Evolutionary conservation across 257 asterid species (phyloP).

Genomic region (Gynochthodes officinalis): DNA sequence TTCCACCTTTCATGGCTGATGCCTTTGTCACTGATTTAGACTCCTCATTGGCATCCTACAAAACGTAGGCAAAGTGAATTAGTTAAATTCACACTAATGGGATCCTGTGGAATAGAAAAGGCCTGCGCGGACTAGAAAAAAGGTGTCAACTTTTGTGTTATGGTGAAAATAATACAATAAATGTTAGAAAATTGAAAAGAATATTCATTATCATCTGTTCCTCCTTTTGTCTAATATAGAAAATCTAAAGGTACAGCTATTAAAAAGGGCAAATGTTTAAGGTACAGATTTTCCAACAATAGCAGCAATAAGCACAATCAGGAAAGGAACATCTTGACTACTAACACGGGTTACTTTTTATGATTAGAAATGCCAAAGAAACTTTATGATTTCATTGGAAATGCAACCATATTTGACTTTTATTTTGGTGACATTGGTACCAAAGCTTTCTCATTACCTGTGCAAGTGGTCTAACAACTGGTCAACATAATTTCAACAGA

Average conservation of each 20-base stretch:
- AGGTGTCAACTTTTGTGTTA: not conserved
- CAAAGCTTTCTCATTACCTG: not conserved
- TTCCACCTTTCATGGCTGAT: conserved; percentile 77
- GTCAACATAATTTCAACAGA: not conserved
- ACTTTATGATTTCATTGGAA: not conserved
- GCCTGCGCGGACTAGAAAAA: not conserved
- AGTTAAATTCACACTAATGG: not conserved
- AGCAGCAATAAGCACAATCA: not conserved
- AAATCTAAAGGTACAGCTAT: not conserved
- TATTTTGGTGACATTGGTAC: not conserved
- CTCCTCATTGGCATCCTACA: conserved; percentile 85
- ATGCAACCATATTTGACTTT: not conserved
- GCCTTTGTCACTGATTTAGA: conserved; percentile 83
- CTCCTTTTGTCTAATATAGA: not conserved
- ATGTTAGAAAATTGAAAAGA: not conserved
- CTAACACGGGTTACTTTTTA: too few relatives aligned
- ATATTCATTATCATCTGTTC: not conserved
- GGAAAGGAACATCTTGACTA: not conserved
- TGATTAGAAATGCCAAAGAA: too few relatives aligned
- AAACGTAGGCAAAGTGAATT: conserved; percentile 2
- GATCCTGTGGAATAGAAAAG: not conserved
- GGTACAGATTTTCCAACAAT: not conserved
- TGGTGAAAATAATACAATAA: not conserved
- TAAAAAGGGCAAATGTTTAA: not conserved
- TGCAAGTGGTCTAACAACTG: not conserved